These are phyloP conservation scores for Candida sakaeoensis DNA, from an alignment of 805 yeast species.

Conservation along the genomic window DNA sequence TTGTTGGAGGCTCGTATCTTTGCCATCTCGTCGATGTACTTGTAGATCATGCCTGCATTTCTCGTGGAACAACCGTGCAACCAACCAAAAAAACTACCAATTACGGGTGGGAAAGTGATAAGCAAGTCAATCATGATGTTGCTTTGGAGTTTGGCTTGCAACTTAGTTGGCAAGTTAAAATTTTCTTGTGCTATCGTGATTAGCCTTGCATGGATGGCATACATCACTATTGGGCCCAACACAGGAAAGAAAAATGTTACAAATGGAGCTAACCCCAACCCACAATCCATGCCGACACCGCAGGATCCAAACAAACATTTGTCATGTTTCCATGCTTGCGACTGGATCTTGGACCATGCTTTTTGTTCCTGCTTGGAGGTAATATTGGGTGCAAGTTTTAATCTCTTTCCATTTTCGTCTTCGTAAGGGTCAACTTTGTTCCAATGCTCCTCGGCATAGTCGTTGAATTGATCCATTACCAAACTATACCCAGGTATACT, in stretches of 20 bases:
- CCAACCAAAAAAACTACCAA: slow-evolving; percentile 80
- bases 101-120: slow-evolving; percentile 72
- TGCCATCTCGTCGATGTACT: slow-evolving; percentile 17
- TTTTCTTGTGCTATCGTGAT: slow-evolving; percentile 56
- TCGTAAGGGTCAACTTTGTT: slow-evolving; percentile 66
- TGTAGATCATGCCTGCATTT: slow-evolving; percentile 77
- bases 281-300: slow-evolving; percentile 60
- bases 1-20: slow-evolving; percentile 15
- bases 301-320: slow-evolving; percentile 77
- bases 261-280: slow-evolving; percentile 75
- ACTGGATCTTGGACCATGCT: slow-evolving; percentile 70
- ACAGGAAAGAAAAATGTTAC: slow-evolving; percentile 65
- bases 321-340: slow-evolving; percentile 85
- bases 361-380: slow-evolving; percentile 50
- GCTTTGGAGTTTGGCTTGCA: slow-evolving; percentile 68
- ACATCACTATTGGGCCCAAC: slow-evolving; percentile 83
- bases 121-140: slow-evolving; percentile 73
- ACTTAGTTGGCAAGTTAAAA: slow-evolving; percentile 52
- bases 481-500: slow-evolving; percentile 56
- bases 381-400: slow-evolving; percentile 58
- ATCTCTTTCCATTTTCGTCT: slow-evolving; percentile 55
- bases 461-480: slow-evolving; percentile 58
- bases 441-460: slow-evolving; percentile 61
- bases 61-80: slow-evolving; percentile 82
- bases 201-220: slow-evolving; percentile 68